Percentiles rank a stretch among this genome's conserved stretches.
phyloP scores from a whole-genome alignment of 2,329 filamentous ascomycete species.

The Pseudogymnoascus sp. region DNA sequence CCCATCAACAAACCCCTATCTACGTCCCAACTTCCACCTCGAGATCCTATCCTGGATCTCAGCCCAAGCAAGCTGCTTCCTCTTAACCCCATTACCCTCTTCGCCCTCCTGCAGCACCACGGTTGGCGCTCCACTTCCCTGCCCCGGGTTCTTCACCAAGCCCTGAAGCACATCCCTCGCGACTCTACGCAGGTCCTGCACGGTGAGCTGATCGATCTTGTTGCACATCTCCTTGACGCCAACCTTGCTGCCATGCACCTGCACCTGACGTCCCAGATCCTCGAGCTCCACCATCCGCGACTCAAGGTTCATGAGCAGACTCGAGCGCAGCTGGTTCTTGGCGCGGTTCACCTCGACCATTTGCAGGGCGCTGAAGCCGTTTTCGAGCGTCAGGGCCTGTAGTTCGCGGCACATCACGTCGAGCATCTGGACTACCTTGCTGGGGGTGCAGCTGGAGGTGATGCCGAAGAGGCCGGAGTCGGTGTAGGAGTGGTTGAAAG shows the following conservation, averaged over 20 bases:
- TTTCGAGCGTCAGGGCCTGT: slow-evolving; percentile 64
- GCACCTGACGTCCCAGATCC: slow-evolving; percentile 87
- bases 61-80: slow-evolving; percentile 68
- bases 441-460: slow-evolving; percentile 73
- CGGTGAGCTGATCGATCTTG: slow-evolving; percentile 73
- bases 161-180: slow-evolving; percentile 72
- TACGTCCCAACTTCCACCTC: slow-evolving; percentile 69
- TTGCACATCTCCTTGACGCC: slow-evolving; percentile 88
- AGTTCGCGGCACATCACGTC: slow-evolving; percentile 93
- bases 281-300: slow-evolving; percentile 95
- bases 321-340: slow-evolving; percentile 91
- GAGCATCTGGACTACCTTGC: slow-evolving; percentile 72
- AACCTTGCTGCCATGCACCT: slow-evolving; percentile 90
- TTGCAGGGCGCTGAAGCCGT: slow-evolving; percentile 63
- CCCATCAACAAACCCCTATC: slow-evolving; percentile 28
- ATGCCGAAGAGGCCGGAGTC: slow-evolving; percentile 95
- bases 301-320: slow-evolving; percentile 94
- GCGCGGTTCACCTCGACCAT: slow-evolving; percentile 76
- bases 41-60: slow-evolving; percentile 83
- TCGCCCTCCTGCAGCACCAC: slow-evolving; percentile 91
- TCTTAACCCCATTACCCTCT: slow-evolving; percentile 48
- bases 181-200: slow-evolving; percentile 72
- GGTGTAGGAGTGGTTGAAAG: slow-evolving; percentile 96
- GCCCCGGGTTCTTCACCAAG: slow-evolving; percentile 61
- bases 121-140: slow-evolving; percentile 79